These are phyloP conservation scores for Fusarium globosum DNA, from an alignment of 2,329 filamentous ascomycete species.

Conservation along the genomic window DNA sequence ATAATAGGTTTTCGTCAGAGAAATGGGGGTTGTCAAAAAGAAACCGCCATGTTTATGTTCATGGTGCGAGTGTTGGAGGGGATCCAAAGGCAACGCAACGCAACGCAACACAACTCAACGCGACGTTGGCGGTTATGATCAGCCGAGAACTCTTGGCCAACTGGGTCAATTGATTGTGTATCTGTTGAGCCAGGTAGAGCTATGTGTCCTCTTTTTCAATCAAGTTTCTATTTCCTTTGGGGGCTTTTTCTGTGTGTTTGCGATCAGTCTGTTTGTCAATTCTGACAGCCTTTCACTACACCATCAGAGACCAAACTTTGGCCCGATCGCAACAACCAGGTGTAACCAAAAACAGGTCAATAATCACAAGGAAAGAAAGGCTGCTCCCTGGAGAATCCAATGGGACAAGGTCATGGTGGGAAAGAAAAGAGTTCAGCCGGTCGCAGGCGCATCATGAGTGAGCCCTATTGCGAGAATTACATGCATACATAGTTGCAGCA, in stretches of 20 bases:
- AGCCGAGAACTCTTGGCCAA: slow-evolving; percentile 27
- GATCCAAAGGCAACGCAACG: slow-evolving; percentile 6
- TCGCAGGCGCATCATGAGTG: slow-evolving; percentile 29
- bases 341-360: neutral
- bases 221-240: neutral
- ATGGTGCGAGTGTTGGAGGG: slow-evolving; percentile 23
- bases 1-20: slow-evolving; percentile 39
- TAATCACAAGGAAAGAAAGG: slow-evolving; percentile 15
- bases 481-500: slow-evolving; percentile 20
- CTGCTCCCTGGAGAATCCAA: slow-evolving; percentile 9
- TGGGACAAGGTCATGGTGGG: neutral
- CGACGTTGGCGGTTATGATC: slow-evolving; percentile 29
- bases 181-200: neutral
- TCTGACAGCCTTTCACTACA: slow-evolving; percentile 11
- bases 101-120: neutral
- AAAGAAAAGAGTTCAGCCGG: slow-evolving; percentile 7
- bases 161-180: slow-evolving; percentile 1
- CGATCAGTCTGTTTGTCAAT: slow-evolving; percentile 7
- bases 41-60: slow-evolving; percentile 37
- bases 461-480: slow-evolving; percentile 28
- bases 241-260: neutral
- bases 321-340: slow-evolving; percentile 20
- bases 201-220: neutral
- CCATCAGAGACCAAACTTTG: slow-evolving; percentile 8
- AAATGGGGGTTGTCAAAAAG: slow-evolving; percentile 37